phyloP scores from a whole-genome alignment of 2,329 filamentous ascomycete genomes.

The Xylaria sp. region DNA sequence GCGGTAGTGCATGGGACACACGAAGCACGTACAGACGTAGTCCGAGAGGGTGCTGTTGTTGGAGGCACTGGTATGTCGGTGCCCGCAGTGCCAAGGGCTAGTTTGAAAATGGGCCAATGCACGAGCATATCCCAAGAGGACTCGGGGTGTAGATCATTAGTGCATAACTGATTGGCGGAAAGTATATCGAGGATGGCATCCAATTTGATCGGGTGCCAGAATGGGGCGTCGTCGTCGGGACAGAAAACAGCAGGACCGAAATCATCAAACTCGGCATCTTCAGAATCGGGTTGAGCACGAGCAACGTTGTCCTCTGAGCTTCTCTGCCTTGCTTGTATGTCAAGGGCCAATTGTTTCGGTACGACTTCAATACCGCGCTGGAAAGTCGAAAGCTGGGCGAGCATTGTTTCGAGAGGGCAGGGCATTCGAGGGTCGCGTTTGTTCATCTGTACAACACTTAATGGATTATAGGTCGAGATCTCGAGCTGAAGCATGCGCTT shows the following conservation, averaged over 20 bases:
- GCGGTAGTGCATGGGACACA: constrained; percentile 18
- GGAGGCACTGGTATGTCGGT: constrained; percentile 2
- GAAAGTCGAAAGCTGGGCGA: constrained; percentile 14
- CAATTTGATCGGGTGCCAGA: constrained; percentile 8
- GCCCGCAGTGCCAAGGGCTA: constrained; percentile 13
- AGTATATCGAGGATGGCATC: constrained; percentile 14
- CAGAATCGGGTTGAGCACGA: neutral
- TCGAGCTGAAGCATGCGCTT: constrained; percentile 14
- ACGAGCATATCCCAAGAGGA: constrained; percentile 25
- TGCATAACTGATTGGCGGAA: constrained; percentile 10
- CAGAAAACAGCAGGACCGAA: constrained; percentile 3
- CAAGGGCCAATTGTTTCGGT: constrained; percentile 6
- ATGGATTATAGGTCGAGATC: constrained; percentile 4
- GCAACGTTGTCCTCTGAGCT: neutral
- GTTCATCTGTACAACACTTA: constrained; percentile 4
- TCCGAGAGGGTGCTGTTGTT: neutral
- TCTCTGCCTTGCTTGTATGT: neutral
- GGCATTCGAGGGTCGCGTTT: constrained; percentile 18
- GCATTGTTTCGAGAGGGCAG: constrained; percentile 2
- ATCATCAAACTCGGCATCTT: constrained; percentile 11
- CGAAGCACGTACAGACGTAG: constrained; percentile 3
- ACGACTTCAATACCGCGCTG: constrained; percentile 10
- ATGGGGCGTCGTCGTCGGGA: neutral
- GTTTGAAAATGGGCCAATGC: constrained; percentile 22
- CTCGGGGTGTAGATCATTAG: constrained; percentile 11